Base-by-base conservation (phyloP, 306 rosid genomes). In the Rosa multiflora region DNA sequence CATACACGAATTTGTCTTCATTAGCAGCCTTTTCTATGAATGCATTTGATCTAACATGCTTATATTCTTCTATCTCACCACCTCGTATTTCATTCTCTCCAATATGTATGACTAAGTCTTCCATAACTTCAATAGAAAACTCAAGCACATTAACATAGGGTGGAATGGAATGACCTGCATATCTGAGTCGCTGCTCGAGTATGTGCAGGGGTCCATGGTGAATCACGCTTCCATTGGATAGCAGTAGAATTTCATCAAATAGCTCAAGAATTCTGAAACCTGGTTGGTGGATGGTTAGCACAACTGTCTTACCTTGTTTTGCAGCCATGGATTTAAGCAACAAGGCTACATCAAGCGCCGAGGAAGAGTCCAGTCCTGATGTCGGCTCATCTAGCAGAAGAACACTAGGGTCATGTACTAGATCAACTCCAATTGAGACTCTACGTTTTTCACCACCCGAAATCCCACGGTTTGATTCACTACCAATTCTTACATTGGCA, bases 351-450 rank as follows among this genome's bases (percentile, higher is more conserved):
- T 83, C 86, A 51, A 85, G 77, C 13, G 85, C 89, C 8, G 89
- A 83, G 29, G 83, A 78, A 1, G 89, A 88, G 73, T 88, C 89
- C 76, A 88, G 77, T 12, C 89, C 87, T 26, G 88, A 83, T 20
- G 91, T 88, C 40, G 88, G 86, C 70, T 86, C 89, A 69, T 88
- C 91, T 6, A 85, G 80, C 73, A 88, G 21, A 79, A 88, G 82
- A 46, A 86, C 88, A 32, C 80, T 77, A 6, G 89, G 89, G 62
- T 86, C 80, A 62, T 85, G 88, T 73, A 83, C 88, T 7, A 88
- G 46, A 51, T 83, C 86, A 72, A 82, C 80, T 2, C 88, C 91
- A 17, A 85, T 85, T 2, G 86, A 88, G 21, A 88, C 86, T 51
- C 86, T 74, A 20, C 85, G 71, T 48, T 79, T 85, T 73, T 85